These are phyloP conservation scores for Knoxia roxburghii DNA, from an alignment of 257 asterid genomes.

Conservation along the genomic window DNA sequence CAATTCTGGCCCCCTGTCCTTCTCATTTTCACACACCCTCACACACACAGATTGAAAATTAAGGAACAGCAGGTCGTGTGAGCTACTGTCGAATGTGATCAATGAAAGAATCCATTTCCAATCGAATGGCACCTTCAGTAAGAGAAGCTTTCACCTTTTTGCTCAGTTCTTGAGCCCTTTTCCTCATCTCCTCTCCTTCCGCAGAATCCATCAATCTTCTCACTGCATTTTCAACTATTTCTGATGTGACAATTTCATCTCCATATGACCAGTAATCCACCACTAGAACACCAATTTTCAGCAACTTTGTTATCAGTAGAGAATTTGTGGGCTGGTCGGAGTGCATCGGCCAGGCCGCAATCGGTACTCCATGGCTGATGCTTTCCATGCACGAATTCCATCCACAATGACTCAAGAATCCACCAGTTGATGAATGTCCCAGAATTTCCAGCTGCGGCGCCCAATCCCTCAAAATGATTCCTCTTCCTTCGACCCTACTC, in stretches of 20 bases:
- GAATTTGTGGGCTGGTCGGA: constrained; percentile 20
- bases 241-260: constrained; percentile 12
- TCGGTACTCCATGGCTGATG: constrained; percentile 21
- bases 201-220: constrained; percentile 23
- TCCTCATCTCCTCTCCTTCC: constrained; percentile 19
- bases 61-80: too few species aligned
- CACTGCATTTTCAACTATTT: constrained; percentile 4
- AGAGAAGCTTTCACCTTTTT: constrained; percentile 7
- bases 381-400: constrained; percentile 25
- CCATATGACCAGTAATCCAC: background rate
- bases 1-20: too few species aligned
- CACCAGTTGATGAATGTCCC: constrained; percentile 21
- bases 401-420: constrained; percentile 20
- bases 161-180: constrained; percentile 9
- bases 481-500: constrained; percentile 16
- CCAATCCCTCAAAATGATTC: constrained; percentile 21
- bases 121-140: constrained; percentile 6
- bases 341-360: constrained; percentile 26
- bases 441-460: constrained; percentile 20
- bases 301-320: background rate
- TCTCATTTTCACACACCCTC: too few species aligned
- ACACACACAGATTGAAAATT: too few species aligned
- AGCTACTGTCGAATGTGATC: background rate
- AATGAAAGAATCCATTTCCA: background rate
- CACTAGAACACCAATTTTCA: constrained; percentile 10